Evolutionary conservation across 164 flowering plant species (phyloP).

Genomic region (Dillenia turbinata): DNA sequence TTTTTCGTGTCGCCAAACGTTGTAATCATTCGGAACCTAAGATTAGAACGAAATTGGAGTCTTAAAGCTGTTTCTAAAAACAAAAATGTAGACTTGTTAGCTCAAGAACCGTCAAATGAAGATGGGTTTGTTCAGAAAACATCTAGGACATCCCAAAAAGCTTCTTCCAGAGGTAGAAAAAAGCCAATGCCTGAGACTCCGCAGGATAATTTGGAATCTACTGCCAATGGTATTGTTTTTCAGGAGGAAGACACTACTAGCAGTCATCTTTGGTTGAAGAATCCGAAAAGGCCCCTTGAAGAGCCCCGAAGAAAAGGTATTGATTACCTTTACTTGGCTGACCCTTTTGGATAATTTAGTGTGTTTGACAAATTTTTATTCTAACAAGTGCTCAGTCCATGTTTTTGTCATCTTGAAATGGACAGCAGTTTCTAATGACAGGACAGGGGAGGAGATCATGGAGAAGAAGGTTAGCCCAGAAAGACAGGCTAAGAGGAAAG

Average conservation of each 20-base stretch:
- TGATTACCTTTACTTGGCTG: too few relatives aligned
- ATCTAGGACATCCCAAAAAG: conserved; percentile 26
- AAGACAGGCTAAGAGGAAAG: too few relatives aligned
- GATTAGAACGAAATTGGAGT: conserved; percentile 28
- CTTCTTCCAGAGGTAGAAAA: conserved; percentile 39
- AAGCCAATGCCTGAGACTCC: conserved; percentile 26
- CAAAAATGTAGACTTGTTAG: conserved; percentile 16
- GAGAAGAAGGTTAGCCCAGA: conserved; percentile 28
- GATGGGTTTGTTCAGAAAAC: conserved; percentile 31
- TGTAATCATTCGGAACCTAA: conserved; percentile 24
- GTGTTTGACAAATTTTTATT: background rate
- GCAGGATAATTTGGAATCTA: conserved; percentile 19
- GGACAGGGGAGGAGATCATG: conserved; percentile 27
- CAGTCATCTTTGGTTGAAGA: conserved; percentile 11
- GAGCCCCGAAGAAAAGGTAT: conserved; percentile 51
- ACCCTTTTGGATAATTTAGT: background rate
- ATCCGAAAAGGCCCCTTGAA: conserved; percentile 23
- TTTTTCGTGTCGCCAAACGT: conserved; percentile 14
- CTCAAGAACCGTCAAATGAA: conserved; percentile 23
- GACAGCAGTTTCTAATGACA: background rate
- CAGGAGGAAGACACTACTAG: conserved; percentile 13
- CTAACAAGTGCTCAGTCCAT: background rate
- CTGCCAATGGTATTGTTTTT: conserved; percentile 10
- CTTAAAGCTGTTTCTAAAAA: conserved; percentile 29
- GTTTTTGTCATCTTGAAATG: too few relatives aligned